Evolutionary conservation across 148 eudicot species (phyloP).

Genomic region (Rhododendron simsii): DNA sequence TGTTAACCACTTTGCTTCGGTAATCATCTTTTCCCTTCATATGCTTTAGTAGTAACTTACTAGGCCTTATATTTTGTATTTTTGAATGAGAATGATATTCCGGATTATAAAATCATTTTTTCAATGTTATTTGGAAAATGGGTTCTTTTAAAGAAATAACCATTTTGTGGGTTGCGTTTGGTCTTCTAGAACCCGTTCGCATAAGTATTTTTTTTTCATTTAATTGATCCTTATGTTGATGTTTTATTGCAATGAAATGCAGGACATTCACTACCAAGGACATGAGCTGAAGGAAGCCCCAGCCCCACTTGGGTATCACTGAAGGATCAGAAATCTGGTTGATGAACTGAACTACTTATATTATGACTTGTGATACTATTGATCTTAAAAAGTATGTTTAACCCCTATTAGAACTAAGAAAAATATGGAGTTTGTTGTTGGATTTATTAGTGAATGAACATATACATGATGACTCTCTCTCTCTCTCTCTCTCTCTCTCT

Average conservation of each 20-base stretch:
- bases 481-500: background rate
- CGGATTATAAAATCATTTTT: background rate
- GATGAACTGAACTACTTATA: background rate
- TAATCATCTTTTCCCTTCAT: slow-evolving; percentile 12
- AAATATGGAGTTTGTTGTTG: background rate
- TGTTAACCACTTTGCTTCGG: slow-evolving; percentile 92
- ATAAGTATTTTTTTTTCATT: background rate
- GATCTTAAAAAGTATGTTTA: background rate
- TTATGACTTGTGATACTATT: background rate
- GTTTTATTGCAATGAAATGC: slow-evolving; percentile 17
- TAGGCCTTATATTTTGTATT: background rate
- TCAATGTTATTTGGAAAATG: background rate
- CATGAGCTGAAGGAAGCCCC: slow-evolving; percentile 70
- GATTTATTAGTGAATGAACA: background rate
- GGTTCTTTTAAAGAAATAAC: background rate
- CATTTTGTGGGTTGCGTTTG: background rate
- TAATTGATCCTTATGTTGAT: background rate
- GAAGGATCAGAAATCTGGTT: slow-evolving; percentile 11
- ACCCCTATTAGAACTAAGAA: background rate
- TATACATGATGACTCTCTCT: background rate
- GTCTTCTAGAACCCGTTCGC: background rate
- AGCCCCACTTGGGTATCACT: slow-evolving; percentile 87
- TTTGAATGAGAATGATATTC: background rate
- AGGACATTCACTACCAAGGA: slow-evolving; percentile 81
- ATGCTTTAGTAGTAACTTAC: background rate